A percentile compares a stretch with the other conserved stretches of the same genome.
These are phyloP conservation scores for Globisporangium apiculatum DNA, from an alignment of 352 stramenopile species.

Conservation along the genomic window DNA sequence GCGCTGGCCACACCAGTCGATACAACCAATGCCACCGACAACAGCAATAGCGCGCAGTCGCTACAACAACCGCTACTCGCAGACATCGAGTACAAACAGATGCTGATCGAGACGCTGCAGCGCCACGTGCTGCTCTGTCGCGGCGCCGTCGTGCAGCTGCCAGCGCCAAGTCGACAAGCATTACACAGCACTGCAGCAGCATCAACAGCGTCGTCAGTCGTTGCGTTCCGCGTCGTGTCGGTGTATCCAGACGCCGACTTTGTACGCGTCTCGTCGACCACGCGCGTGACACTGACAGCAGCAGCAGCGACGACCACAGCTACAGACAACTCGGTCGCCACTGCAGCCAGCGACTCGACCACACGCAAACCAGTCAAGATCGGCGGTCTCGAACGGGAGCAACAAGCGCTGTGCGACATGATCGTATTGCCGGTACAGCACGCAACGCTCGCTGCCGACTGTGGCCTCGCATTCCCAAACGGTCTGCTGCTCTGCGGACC, in stretches of 20 bases:
- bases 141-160: constrained; percentile 32
- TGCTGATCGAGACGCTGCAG: constrained; percentile 53
- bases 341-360: not conserved
- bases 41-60: not conserved
- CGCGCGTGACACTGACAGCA: constrained; percentile 41
- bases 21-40: not conserved
- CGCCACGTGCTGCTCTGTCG: constrained; percentile 36
- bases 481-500: constrained; percentile 67
- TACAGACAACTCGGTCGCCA: not conserved
- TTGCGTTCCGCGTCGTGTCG: constrained; percentile 40
- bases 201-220: not conserved
- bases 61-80: constrained; percentile 10
- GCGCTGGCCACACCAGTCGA: constrained; percentile 5
- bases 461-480: constrained; percentile 58
- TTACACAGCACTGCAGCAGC: constrained; percentile 1
- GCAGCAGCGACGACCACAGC: not conserved
- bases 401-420: constrained; percentile 49
- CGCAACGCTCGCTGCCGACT: constrained; percentile 19
- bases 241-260: constrained; percentile 35
- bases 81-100: constrained; percentile 29
- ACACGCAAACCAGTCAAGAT: constrained; percentile 16
- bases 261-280: constrained; percentile 27
- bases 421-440: constrained; percentile 55
- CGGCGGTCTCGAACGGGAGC: constrained; percentile 63
- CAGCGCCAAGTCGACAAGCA: constrained; percentile 14